phyloP scores from a whole-genome alignment of 2,329 filamentous ascomycete genomes.

The Exophiala spinifera region DNA sequence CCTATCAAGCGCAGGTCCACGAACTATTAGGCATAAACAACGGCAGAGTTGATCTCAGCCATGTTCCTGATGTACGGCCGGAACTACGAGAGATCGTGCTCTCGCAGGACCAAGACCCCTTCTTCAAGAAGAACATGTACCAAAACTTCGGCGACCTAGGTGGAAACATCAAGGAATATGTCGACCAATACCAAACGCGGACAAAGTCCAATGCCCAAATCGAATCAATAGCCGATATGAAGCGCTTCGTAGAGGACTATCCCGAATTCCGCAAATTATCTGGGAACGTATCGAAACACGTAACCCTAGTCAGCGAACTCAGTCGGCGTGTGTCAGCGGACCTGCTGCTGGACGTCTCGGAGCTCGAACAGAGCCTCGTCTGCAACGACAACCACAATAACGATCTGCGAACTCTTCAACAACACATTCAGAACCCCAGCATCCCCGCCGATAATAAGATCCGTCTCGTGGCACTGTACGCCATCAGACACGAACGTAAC shows the following conservation, averaged over 20 bases:
- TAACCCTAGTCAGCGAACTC: conserved; percentile 89
- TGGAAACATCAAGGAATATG: conserved; percentile 97
- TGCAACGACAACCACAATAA: conserved; percentile 92
- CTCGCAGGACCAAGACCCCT: conserved; percentile 94
- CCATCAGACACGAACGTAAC: conserved; percentile 84
- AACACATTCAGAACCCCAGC: conserved; percentile 73
- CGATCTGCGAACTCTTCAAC: conserved; percentile 90
- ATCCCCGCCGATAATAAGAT: conserved; percentile 82
- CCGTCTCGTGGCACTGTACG: conserved; percentile 88
- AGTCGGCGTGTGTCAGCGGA: conserved; percentile 83
- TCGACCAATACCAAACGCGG: conserved; percentile 95
- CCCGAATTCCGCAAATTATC: conserved; percentile 96
- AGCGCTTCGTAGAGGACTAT: conserved; percentile 97
- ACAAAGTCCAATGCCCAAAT: conserved; percentile 96
- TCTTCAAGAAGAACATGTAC: conserved; percentile 99
- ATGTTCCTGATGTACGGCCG: conserved; percentile 77
- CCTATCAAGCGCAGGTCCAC: conserved; percentile 99
- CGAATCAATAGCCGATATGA: conserved; percentile 97
- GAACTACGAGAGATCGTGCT: conserved; percentile 92
- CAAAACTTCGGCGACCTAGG: conserved; percentile 95
- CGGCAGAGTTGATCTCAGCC: conserved; percentile 83
- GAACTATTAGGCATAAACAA: conserved; percentile 92
- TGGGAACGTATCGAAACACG: conserved; percentile 97
- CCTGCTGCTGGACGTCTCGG: conserved; percentile 89
- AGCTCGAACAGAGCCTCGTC: conserved; percentile 92